These are phyloP conservation scores for Sutorius australiensis DNA, from an alignment of 768 basidiomycete genomes.

Conservation along the genomic window DNA sequence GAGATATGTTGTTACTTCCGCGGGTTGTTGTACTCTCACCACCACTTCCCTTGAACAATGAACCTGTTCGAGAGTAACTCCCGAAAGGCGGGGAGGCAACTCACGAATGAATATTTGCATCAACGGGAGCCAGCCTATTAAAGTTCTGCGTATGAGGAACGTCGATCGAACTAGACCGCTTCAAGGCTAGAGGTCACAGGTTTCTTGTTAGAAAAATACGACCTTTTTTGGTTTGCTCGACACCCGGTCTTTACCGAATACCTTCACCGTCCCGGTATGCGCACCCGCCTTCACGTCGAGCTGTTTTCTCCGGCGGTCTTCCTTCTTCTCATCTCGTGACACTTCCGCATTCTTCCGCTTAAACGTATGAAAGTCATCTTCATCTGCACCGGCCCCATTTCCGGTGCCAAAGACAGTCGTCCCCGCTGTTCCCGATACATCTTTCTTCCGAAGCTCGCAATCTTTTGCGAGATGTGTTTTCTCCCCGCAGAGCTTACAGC, in stretches of 20 bases:
- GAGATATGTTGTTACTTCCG: no score
- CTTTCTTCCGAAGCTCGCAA: constrained; percentile 63
- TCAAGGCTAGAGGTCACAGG: neutral
- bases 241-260: constrained; percentile 27
- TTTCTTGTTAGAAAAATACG: constrained; percentile 40
- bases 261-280: constrained; percentile 39
- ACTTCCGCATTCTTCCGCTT: constrained; percentile 61
- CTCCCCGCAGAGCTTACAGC: constrained; percentile 84
- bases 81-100: neutral
- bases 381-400: constrained; percentile 73
- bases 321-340: constrained; percentile 54
- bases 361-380: constrained; percentile 89
- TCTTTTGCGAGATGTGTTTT: constrained; percentile 84
- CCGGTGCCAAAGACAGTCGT: constrained; percentile 31
- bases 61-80: neutral
- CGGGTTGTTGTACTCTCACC: neutral
- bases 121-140: neutral
- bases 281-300: constrained; percentile 43
- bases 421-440: constrained; percentile 34
- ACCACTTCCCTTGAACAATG: neutral
- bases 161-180: neutral
- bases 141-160: neutral
- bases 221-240: constrained; percentile 40
- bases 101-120: neutral
- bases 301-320: constrained; percentile 40